Base-by-base conservation (phyloP, 2,329 filamentous ascomycete species). In the Rosellinia necatrix region DNA sequence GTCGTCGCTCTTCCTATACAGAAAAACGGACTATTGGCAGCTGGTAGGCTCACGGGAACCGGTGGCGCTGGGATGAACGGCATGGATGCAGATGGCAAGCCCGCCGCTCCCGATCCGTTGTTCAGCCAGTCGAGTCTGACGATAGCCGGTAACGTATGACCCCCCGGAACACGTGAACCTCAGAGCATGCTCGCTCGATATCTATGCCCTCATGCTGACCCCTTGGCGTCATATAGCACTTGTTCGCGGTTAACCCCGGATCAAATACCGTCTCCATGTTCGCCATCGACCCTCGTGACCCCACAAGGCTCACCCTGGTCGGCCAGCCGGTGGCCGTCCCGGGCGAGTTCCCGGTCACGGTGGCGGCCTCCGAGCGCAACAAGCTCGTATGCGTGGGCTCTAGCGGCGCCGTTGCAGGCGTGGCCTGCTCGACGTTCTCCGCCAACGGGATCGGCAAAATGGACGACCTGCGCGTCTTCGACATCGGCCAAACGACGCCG, bases 211-310 rank as follows among this genome's bases (percentile, higher is more conserved):
- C n/a, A 30, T 44, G 27, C n/a, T 19, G 21, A 30, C 30, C n/a
- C 19, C n/a, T n/a, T n/a, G n/a, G n/a, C n/a, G n/a, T n/a, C n/a
- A n/a, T n/a, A 37, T 49, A 83, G 81, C 68, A 71, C 53, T 56
- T 86, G 1, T 84, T 86, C 58, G 79, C 80, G 1, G 81, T 84
- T 37, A 83, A 82, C 49, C 69, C 80, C 1, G 81, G 80, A 4
- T 81, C 78, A 19, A 82, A 83, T 64, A 78, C 76, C 0, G 58
- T 83, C 2, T 74, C 74, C 49, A 79, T 83, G 75, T 75, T 84
- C 35, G 43, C 63, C 5, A 80, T 83, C 60, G 67, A 73, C 4
- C 17, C 59, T 0, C 34, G 55, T 0, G 68, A 83, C 54, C 75
- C 80, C 0, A 77, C 76, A 0, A 70, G 74, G 21, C 73, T 83